Evolutionary conservation across 2,329 filamentous ascomycete species (phyloP).

Genomic region (Colletotrichum godetiae): DNA sequence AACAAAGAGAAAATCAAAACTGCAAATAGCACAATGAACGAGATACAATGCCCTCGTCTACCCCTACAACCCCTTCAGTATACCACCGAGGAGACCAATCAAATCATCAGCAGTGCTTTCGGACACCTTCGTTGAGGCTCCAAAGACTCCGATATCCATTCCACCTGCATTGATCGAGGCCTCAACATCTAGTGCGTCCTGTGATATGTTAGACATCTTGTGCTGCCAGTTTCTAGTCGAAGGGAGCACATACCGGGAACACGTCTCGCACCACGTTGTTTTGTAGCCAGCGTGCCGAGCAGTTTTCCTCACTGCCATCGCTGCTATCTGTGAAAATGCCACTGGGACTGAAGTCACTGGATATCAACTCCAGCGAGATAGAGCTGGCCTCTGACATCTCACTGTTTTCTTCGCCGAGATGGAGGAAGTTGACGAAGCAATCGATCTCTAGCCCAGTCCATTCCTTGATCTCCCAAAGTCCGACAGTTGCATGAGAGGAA

Average conservation of each 20-base stretch:
- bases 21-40: background rate
- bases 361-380: background rate
- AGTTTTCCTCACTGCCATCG: background rate
- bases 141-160: constrained; percentile 56
- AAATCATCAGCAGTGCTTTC: background rate
- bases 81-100: background rate
- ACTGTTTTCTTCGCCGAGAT: constrained; percentile 44
- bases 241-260: constrained; percentile 45
- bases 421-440: constrained; percentile 86
- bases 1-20: background rate
- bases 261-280: constrained; percentile 42
- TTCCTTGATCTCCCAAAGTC: constrained; percentile 75
- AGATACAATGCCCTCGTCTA: background rate
- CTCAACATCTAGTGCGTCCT: constrained; percentile 55
- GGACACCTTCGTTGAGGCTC: constrained; percentile 34
- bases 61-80: background rate
- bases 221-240: background rate
- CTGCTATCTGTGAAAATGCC: background rate
- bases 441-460: constrained; percentile 82
- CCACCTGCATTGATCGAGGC: constrained; percentile 45
- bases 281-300: constrained; percentile 33
- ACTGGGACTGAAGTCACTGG: no score
- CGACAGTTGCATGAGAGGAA: constrained; percentile 62
- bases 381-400: background rate
- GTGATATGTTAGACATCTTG: background rate